Conservation (phyloP, 2,329 filamentous ascomycete genomes). For the Beauveria sp. region DNA sequence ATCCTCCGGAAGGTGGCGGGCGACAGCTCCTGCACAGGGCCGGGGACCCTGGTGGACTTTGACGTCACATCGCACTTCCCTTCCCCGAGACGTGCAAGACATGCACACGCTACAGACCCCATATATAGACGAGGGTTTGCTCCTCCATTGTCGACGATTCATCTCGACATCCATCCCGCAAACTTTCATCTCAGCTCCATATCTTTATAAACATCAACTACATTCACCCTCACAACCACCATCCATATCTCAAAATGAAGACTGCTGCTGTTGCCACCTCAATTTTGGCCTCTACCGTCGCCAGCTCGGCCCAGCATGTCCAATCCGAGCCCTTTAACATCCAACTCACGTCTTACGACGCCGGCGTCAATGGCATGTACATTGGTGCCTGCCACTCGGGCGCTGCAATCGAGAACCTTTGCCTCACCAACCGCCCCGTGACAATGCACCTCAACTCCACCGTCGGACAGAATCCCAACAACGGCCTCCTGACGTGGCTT, state of each 20-base stretch:
- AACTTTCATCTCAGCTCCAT: not conserved
- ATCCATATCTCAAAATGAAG: constrained; percentile 5
- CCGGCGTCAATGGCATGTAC: not conserved
- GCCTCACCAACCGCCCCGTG: not conserved
- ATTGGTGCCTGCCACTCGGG: constrained; percentile 9
- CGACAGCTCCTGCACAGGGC: not conserved
- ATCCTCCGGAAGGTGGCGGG: not conserved
- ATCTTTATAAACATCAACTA: not conserved
- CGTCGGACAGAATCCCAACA: not conserved
- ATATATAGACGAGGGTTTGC: not conserved
- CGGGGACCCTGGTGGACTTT: not conserved
- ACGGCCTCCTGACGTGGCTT: constrained; percentile 6
- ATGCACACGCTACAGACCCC: not conserved
- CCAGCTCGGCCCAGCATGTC: not conserved
- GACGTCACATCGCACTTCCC: not conserved
- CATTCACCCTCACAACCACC: not conserved
- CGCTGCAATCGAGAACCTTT: constrained; percentile 9
- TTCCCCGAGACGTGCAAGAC: not conserved
- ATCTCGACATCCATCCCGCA: not conserved
- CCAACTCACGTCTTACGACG: not conserved
- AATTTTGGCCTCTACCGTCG: constrained; percentile 4
- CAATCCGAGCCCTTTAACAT: constrained; percentile 10
- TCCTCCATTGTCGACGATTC: not conserved
- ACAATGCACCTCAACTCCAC: constrained; percentile 10
- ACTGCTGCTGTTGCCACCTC: not conserved